A percentile compares a stretch with the other conserved stretches of the same genome.
These are phyloP conservation scores for Stipa capillata DNA, from an alignment of 176 grass and related monocot genomes.

Conservation along the genomic window DNA sequence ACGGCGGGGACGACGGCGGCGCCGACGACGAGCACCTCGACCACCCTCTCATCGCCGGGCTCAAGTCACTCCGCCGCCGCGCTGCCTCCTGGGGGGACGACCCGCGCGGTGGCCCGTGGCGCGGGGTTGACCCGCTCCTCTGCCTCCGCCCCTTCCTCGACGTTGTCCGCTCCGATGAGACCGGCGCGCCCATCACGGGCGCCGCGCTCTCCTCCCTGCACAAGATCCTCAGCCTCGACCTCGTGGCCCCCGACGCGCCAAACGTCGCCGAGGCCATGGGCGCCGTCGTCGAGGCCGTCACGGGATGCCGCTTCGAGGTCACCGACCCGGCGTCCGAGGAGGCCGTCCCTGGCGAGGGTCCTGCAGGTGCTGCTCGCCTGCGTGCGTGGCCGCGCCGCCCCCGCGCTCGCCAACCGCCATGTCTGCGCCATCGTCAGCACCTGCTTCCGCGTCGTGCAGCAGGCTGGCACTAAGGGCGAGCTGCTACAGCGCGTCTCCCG, in stretches of 20 bases:
- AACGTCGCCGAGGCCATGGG: slow-evolving; percentile 47
- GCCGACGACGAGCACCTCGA: slow-evolving; percentile 65
- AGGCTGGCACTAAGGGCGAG: slow-evolving; percentile 95
- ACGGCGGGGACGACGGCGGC: slow-evolving; percentile 41
- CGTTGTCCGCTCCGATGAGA: slow-evolving; percentile 82
- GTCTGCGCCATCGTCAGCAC: slow-evolving; percentile 87
- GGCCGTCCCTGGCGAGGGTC: slow-evolving; percentile 76
- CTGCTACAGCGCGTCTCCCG: slow-evolving; percentile 89
- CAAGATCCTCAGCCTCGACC: slow-evolving; percentile 83
- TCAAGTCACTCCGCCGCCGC: slow-evolving; percentile 65
- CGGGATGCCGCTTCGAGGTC: slow-evolving; percentile 85
- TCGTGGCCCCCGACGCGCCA: slow-evolving; percentile 36
- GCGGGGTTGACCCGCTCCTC: slow-evolving; percentile 42
- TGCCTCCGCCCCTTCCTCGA: slow-evolving; percentile 83
- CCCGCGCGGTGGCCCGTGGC: slow-evolving; percentile 46
- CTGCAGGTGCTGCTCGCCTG: slow-evolving; percentile 85
- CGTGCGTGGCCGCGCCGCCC: slow-evolving; percentile 53
- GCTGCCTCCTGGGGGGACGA: slow-evolving; percentile 75
- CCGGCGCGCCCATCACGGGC: slow-evolving; percentile 80
- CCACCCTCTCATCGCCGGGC: slow-evolving; percentile 65
- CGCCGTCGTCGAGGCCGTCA: slow-evolving; percentile 83
- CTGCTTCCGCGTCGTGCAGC: slow-evolving; percentile 95
- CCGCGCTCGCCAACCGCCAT: slow-evolving; percentile 63
- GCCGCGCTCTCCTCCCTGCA: slow-evolving; percentile 76
- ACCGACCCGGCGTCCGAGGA: slow-evolving; percentile 94